Base-by-base conservation (phyloP, 108 stramenopile genomes). In the Fistulifera pelliculosa region DNA sequence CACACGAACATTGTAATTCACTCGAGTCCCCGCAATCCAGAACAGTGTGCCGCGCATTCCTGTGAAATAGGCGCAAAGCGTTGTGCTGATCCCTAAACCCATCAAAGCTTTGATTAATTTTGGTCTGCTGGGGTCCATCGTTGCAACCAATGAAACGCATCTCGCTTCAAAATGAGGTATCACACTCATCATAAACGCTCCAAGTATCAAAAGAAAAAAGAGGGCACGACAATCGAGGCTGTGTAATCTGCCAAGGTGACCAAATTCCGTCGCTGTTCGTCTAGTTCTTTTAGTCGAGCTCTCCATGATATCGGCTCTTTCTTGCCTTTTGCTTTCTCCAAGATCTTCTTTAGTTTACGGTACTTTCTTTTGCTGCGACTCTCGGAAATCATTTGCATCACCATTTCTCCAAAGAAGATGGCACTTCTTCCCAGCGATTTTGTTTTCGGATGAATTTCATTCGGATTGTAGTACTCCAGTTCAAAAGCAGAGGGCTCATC, bases 1-100 rank as follows among this genome's bases (percentile, higher is more conserved):
- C 19, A 87, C 85, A 25, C 89, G 72, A 54, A 90, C 78, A 50
- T 90, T 90, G 69, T 86, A 90, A 17, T 51, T 58, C 2, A 17
- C 44, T 4, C 18, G 74, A 73, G 49, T 66, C 74, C 87, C 90
- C 27, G 85, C 90, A 47, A 91, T 82, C 90, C 90, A 91, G 65
- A 91, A 91, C 26, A 87, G 56, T 45, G 72, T 72, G 24, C 85
- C 90, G 23, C 90, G 68, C n/a, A 76, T 52, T 21, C 90, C 90
- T 22, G 85, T 85, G 54, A 91, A 87, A 8, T 85, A 48, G 6
- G 85, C 85, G 23, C 70, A 80, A 25, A 85, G 67, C 7, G 76
- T 66, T 58, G 66, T 71, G 4, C 70, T 55, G 16, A 83, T 38
- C 23, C 64, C 78, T 50, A 90, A 62, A 40, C 84, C 88, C 49